Evolutionary conservation across 768 basidiomycete genomes (phyloP).

Genomic region (Tephrocybe rancida): DNA sequence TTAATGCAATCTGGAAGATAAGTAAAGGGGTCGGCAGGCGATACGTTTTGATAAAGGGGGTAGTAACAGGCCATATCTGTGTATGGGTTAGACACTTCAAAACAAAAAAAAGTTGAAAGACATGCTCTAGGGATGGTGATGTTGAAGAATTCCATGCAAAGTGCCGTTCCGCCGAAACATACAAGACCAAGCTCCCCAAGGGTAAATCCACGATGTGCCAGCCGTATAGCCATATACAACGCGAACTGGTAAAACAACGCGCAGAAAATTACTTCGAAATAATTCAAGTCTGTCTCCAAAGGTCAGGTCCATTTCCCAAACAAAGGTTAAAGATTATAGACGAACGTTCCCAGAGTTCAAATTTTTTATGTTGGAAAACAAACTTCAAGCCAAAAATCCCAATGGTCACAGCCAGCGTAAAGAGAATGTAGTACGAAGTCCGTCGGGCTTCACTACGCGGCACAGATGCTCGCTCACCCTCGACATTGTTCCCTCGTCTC

Average conservation of each 20-base stretch:
- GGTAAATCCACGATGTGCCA: slow-evolving; percentile 94
- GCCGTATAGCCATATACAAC: slow-evolving; percentile 83
- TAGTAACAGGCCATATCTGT: slow-evolving; percentile 80
- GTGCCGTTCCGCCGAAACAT: slow-evolving; percentile 82
- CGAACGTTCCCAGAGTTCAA: slow-evolving; percentile 76
- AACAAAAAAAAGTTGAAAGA: slow-evolving; percentile 5
- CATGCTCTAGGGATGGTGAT: slow-evolving; percentile 81
- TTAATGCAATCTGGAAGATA: slow-evolving; percentile 88
- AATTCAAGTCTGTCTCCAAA: slow-evolving; percentile 63
- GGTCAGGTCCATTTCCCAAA: not conserved
- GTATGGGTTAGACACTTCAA: not conserved
- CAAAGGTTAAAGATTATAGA: not conserved
- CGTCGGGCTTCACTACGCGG: slow-evolving; percentile 72
- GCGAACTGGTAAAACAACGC: slow-evolving; percentile 90
- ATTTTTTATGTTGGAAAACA: slow-evolving; percentile 38
- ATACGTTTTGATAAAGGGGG: slow-evolving; percentile 87
- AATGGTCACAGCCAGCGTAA: slow-evolving; percentile 56
- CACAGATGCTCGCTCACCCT: slow-evolving; percentile 75
- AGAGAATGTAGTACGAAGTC: slow-evolving; percentile 64
- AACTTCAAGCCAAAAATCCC: slow-evolving; percentile 52
- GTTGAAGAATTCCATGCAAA: slow-evolving; percentile 86
- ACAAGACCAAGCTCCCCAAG: slow-evolving; percentile 92
- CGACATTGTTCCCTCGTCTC: slow-evolving; percentile 40
- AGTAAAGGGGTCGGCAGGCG: slow-evolving; percentile 91
- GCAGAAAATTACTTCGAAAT: slow-evolving; percentile 71